These are phyloP conservation scores for Toxicodendron radicans DNA, from an alignment of 345 rosid species.

Conservation along the genomic window DNA sequence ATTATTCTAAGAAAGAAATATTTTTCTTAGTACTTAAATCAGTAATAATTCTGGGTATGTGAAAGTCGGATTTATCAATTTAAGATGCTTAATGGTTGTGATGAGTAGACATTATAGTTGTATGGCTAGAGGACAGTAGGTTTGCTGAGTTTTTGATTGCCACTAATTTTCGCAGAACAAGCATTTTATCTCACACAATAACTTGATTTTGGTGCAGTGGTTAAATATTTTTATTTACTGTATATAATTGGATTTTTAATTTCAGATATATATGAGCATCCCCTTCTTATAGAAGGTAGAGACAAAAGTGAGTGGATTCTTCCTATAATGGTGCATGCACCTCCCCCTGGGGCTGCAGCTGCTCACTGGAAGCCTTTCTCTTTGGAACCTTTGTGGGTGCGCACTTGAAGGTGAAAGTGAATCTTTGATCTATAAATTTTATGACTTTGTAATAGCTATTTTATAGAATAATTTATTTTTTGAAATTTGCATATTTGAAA, in stretches of 20 bases:
- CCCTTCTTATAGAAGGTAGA: conserved; percentile 72
- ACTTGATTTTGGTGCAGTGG: background rate
- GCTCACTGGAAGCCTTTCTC: conserved; percentile 56
- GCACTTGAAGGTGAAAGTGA: conserved; percentile 42
- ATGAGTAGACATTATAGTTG: background rate
- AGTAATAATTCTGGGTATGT: background rate
- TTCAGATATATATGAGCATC: conserved; percentile 91
- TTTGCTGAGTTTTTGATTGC: background rate
- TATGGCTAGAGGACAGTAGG: background rate
- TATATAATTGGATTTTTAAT: conserved; percentile 8
- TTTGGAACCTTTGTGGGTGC: conserved; percentile 77
- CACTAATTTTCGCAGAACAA: background rate
- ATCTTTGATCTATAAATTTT: background rate
- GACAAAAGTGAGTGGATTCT: conserved; percentile 95
- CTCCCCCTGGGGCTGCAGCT: conserved; percentile 59
- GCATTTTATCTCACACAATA: background rate
- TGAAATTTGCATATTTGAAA: background rate
- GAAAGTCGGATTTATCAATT: background rate
- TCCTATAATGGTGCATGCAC: conserved; percentile 89
- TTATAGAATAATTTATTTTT: background rate
- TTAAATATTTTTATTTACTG: background rate
- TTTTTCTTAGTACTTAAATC: background rate
- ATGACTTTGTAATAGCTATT: background rate
- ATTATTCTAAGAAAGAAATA: background rate
- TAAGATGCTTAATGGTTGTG: background rate